These are phyloP conservation scores for Sporodiniella umbellata DNA, from an alignment of 371 early-diverging fungal genomes.

Conservation along the genomic window DNA sequence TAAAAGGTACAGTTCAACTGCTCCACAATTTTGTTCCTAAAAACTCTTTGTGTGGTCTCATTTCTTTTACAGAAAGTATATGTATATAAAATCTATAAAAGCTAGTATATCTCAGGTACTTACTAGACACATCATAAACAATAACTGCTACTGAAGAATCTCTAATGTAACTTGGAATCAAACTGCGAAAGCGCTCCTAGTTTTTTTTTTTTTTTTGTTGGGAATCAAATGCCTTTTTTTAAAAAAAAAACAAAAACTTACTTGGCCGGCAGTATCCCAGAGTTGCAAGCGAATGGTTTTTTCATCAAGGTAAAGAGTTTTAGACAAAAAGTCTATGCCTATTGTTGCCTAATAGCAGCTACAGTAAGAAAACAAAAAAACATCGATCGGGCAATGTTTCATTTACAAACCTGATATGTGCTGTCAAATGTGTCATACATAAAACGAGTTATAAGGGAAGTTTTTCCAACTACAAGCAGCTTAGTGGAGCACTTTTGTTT, in stretches of 20 bases:
- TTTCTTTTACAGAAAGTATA: no score
- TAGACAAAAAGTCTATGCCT: constrained; percentile 99
- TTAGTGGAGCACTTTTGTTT: no score
- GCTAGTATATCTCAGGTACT: no score
- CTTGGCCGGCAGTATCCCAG: constrained; percentile 99
- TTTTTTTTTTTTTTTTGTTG: constrained; percentile 2
- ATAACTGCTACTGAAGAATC: constrained; percentile 98
- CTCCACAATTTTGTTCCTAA: no score
- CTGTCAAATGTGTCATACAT: constrained; percentile 98
- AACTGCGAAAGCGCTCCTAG: constrained; percentile 91
- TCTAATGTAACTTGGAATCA: constrained; percentile 98
- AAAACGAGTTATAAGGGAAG: constrained; percentile 95
- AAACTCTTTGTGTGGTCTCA: no score
- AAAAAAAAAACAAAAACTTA: constrained; percentile 23
- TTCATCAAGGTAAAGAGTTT: constrained; percentile 97
- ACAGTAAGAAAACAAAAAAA: neutral
- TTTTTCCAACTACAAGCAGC: constrained; percentile 99
- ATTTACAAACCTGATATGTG: constrained; percentile 72
- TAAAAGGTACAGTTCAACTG: no score
- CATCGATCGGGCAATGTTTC: neutral
- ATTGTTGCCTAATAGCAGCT: constrained; percentile 88
- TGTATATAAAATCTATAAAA: no score
- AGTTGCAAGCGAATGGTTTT: constrained; percentile 97
- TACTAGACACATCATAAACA: constrained; percentile 95
- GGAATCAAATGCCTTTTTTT: no score